Evolutionary conservation across 305 asterid species (phyloP).

Genomic region (Solanum hybrid): DNA sequence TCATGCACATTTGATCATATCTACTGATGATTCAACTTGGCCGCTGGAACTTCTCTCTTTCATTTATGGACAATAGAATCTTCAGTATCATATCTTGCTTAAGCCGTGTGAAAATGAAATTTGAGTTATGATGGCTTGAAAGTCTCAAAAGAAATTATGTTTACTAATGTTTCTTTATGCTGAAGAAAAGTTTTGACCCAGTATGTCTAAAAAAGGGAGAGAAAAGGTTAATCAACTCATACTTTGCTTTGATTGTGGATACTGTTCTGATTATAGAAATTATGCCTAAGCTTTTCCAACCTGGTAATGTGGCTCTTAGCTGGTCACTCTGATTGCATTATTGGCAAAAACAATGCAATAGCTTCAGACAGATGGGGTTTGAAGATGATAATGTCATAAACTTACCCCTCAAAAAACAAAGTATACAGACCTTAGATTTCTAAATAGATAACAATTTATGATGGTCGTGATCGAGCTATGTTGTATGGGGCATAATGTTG

Average conservation of each 20-base stretch:
- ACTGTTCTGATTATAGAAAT: neutral
- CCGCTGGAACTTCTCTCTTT: neutral
- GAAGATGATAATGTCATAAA: neutral
- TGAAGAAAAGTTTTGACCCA: neutral
- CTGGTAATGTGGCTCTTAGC: neutral
- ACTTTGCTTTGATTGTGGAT: neutral
- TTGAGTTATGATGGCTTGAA: neutral
- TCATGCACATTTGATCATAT: neutral
- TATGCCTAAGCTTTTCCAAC: neutral
- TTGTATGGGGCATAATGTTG: neutral
- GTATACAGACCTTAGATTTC: neutral
- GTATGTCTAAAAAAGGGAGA: neutral
- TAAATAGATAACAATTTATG: neutral
- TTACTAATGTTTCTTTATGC: neutral
- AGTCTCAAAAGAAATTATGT: neutral
- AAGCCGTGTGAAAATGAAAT: neutral
- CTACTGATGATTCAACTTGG: neutral
- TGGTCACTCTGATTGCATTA: neutral
- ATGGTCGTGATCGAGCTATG: neutral
- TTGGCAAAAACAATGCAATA: neutral
- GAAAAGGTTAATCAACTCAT: neutral
- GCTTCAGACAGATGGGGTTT: neutral
- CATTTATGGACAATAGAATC: neutral
- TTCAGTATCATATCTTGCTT: neutral
- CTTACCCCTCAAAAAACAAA: neutral